Percentiles rank a stretch among this genome's conserved stretches.
These are phyloP conservation scores for Tylopilus rubrobrunneus DNA, from an alignment of 768 basidiomycete species.

Conservation along the genomic window DNA sequence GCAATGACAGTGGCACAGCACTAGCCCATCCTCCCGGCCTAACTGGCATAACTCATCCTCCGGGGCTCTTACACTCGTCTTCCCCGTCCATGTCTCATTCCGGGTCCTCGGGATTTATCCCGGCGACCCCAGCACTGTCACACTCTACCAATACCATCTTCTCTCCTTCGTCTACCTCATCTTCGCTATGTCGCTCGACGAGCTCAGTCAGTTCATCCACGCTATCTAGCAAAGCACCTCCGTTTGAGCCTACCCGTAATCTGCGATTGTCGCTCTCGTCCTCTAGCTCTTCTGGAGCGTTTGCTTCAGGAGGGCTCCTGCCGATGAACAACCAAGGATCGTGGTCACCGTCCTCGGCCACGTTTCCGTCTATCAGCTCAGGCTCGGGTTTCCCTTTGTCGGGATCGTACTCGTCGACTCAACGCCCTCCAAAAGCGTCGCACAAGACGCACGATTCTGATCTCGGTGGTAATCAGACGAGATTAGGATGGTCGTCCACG, in stretches of 20 bases:
- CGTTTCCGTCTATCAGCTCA: slow-evolving; percentile 9
- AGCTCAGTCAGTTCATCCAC: slow-evolving; percentile 34
- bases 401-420: slow-evolving; percentile 14
- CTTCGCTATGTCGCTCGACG: slow-evolving; percentile 27
- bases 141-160: slow-evolving; percentile 17
- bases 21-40: slow-evolving; percentile 18
- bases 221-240: slow-evolving; percentile 50
- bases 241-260: slow-evolving; percentile 48
- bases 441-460: slow-evolving; percentile 11
- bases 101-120: slow-evolving; percentile 14
- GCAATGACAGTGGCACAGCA: slow-evolving; percentile 12
- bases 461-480: slow-evolving; percentile 3
- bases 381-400: slow-evolving; percentile 10
- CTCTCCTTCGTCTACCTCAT: slow-evolving; percentile 17
- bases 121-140: slow-evolving; percentile 8
- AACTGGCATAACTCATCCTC: slow-evolving; percentile 5
- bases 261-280: slow-evolving; percentile 24
- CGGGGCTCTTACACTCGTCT: slow-evolving; percentile 9
- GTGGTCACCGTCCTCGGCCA: slow-evolving; percentile 15
- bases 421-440: slow-evolving; percentile 3
- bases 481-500: slow-evolving; percentile 9
- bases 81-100: slow-evolving; percentile 17
- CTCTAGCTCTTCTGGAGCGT: slow-evolving; percentile 12
- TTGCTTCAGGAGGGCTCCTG: slow-evolving; percentile 10
- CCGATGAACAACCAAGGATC: slow-evolving; percentile 16